phyloP scores from a whole-genome alignment of 768 basidiomycete genomes.

The Suillus variegatus region DNA sequence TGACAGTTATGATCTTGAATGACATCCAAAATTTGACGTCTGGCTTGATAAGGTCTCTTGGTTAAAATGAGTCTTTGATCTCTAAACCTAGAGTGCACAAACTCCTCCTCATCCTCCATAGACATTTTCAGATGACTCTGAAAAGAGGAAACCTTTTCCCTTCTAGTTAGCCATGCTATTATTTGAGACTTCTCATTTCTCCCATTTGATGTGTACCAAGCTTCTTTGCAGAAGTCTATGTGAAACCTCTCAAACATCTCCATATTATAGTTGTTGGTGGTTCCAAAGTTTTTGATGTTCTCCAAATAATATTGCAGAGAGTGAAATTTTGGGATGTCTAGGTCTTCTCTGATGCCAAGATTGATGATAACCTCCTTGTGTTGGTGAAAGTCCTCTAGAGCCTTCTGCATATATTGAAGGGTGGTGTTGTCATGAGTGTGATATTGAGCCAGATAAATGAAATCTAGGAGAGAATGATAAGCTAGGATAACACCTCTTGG shows the following conservation, averaged over 20 bases:
- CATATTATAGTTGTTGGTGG: slow-evolving; percentile 27
- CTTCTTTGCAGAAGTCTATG: slow-evolving; percentile 42
- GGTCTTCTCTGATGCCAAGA: slow-evolving; percentile 28
- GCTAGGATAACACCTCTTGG: slow-evolving; percentile 30
- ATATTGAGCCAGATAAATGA: slow-evolving; percentile 38
- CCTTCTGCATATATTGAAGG: slow-evolving; percentile 18
- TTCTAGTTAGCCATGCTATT: slow-evolving; percentile 36
- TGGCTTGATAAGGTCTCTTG: no score
- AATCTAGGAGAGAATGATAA: slow-evolving; percentile 37
- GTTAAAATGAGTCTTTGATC: neutral
- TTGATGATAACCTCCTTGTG: slow-evolving; percentile 36
- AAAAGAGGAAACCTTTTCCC: slow-evolving; percentile 31
- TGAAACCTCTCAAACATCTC: slow-evolving; percentile 30
- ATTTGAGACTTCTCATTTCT: slow-evolving; percentile 40
- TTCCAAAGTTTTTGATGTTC: slow-evolving; percentile 23
- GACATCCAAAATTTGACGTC: no score
- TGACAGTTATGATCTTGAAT: no score
- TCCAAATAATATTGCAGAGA: slow-evolving; percentile 21
- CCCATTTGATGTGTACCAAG: slow-evolving; percentile 34
- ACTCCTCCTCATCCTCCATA: neutral
- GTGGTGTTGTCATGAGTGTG: slow-evolving; percentile 25
- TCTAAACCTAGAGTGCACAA: neutral
- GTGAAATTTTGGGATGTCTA: slow-evolving; percentile 33
- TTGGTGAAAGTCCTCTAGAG: slow-evolving; percentile 34
- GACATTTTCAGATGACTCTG: slow-evolving; percentile 18